Percentiles rank a stretch among this genome's conserved stretches.
Conservation (phyloP, 2,329 filamentous ascomycete genomes). For the Xylariaceae sp. region DNA sequence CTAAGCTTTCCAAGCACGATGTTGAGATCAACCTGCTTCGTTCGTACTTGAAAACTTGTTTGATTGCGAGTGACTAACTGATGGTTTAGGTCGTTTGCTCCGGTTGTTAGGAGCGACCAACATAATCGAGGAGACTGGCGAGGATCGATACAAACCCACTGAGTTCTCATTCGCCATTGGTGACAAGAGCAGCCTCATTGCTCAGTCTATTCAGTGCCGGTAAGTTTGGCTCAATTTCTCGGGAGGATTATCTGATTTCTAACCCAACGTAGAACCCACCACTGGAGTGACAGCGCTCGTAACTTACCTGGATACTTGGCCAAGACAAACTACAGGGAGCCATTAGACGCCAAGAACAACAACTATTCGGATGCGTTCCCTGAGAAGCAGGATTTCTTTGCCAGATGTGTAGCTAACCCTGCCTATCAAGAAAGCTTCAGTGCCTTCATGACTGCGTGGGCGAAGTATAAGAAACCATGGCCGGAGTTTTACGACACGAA, state of each 20-base stretch:
- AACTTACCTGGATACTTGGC: conserved; percentile 29
- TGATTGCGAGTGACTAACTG: not conserved
- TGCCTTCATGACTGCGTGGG: conserved; percentile 30
- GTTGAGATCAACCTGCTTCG: conserved; percentile 29
- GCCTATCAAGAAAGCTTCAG: conserved; percentile 26
- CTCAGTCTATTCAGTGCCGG: conserved; percentile 29
- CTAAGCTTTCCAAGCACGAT: conserved; percentile 15
- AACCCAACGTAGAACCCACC: conserved; percentile 16
- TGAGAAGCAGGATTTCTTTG: conserved; percentile 28
- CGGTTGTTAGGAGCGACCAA: conserved; percentile 27
- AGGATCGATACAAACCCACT: conserved; percentile 35
- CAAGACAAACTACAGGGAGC: conserved; percentile 30
- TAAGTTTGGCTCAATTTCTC: not conserved
- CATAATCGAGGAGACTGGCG: conserved; percentile 29
- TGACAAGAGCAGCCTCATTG: conserved; percentile 28
- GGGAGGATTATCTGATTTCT: not conserved
- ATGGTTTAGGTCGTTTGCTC: conserved; percentile 29
- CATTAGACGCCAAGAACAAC: conserved; percentile 21
- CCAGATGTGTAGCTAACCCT: conserved; percentile 20
- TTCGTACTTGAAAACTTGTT: conserved; percentile 4
- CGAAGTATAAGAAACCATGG: conserved; percentile 30
- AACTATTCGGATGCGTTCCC: conserved; percentile 28
- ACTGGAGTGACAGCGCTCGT: conserved; percentile 4
- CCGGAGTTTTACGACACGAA: conserved; percentile 32
- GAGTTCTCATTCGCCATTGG: conserved; percentile 31